phyloP scores from a whole-genome alignment of 148 eudicot genomes.

The Arctostaphylos glauca region DNA sequence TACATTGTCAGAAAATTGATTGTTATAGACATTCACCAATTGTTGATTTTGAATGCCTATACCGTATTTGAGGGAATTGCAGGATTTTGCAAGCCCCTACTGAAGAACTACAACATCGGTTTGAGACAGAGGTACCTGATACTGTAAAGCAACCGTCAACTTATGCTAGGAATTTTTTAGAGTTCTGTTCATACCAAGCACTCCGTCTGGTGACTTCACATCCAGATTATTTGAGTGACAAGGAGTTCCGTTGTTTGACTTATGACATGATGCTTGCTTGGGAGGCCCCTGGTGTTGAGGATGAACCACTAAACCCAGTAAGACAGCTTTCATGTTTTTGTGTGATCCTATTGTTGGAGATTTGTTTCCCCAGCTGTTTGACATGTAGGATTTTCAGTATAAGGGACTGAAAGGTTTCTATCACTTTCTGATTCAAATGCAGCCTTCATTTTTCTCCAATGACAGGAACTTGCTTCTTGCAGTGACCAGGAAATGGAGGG shows the following conservation, averaged over 20 bases:
- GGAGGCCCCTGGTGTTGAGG: conserved; percentile 58
- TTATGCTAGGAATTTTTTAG: conserved; percentile 58
- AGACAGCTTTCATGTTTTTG: conserved; percentile 22
- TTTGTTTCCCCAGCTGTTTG: not conserved
- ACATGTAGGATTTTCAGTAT: not conserved
- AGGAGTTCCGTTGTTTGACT: conserved; percentile 65
- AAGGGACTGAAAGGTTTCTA: not conserved
- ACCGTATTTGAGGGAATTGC: conserved; percentile 16
- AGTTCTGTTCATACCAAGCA: conserved; percentile 67
- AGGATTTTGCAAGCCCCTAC: conserved; percentile 54
- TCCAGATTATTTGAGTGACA: conserved; percentile 57
- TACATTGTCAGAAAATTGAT: not conserved
- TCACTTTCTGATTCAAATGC: not conserved
- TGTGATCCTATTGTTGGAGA: not conserved
- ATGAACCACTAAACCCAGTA: conserved; percentile 35
- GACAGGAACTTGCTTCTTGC: conserved; percentile 44
- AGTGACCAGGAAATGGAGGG: conserved; percentile 51
- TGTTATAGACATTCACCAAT: not conserved
- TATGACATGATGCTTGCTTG: conserved; percentile 91
- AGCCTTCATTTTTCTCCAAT: conserved; percentile 12
- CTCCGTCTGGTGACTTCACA: conserved; percentile 33
- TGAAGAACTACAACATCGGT: conserved; percentile 49
- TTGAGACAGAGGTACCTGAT: conserved; percentile 49
- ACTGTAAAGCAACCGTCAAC: conserved; percentile 30
- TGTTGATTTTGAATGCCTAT: not conserved